These are phyloP conservation scores for Leishmania gerbilli DNA, from an alignment of 208 protist species.

Conservation along the genomic window DNA sequence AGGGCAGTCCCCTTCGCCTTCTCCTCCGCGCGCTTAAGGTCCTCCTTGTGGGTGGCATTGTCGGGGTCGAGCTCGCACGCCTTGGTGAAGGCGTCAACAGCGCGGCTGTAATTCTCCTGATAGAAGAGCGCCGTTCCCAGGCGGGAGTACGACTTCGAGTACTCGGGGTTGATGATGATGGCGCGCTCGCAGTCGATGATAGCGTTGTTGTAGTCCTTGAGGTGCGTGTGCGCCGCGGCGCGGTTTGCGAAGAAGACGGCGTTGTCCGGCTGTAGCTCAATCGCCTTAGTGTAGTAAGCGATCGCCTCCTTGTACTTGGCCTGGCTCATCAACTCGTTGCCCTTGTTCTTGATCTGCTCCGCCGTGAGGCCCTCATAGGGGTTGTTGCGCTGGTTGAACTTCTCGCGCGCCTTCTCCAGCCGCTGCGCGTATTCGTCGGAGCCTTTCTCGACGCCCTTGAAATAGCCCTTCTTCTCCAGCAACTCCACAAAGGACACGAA, in stretches of 20 bases:
- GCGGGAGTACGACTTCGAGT: slow-evolving; percentile 92
- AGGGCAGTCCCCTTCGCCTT: slow-evolving; percentile 52
- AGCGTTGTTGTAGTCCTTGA: slow-evolving; percentile 90
- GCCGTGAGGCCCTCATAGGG: slow-evolving; percentile 90
- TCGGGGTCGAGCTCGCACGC: slow-evolving; percentile 91
- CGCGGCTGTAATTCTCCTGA: slow-evolving; percentile 81
- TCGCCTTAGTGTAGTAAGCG: slow-evolving; percentile 93
- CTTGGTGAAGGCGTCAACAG: slow-evolving; percentile 89
- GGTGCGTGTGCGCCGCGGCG: slow-evolving; percentile 90
- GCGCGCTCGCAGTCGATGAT: slow-evolving; percentile 91
- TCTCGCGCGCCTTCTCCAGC: slow-evolving; percentile 81
- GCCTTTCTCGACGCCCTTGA: slow-evolving; percentile 76
- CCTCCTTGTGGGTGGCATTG: slow-evolving; percentile 92
- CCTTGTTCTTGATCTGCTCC: slow-evolving; percentile 93
- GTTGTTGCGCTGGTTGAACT: slow-evolving; percentile 92
- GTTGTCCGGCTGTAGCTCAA: slow-evolving; percentile 90
- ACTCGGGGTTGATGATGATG: slow-evolving; percentile 83
- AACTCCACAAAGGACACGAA: slow-evolving; percentile 84
- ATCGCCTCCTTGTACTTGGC: slow-evolving; percentile 94
- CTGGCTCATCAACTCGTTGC: slow-evolving; percentile 91
- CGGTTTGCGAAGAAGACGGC: slow-evolving; percentile 92
- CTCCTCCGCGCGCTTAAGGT: slow-evolving; percentile 88
- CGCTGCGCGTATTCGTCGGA: slow-evolving; percentile 78
- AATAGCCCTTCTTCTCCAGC: slow-evolving; percentile 92
- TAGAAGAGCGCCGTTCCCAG: slow-evolving; percentile 91